Conservation (phyloP, 1,284 basidiomycete genomes). For the Lignosus rhinocerotis region DNA sequence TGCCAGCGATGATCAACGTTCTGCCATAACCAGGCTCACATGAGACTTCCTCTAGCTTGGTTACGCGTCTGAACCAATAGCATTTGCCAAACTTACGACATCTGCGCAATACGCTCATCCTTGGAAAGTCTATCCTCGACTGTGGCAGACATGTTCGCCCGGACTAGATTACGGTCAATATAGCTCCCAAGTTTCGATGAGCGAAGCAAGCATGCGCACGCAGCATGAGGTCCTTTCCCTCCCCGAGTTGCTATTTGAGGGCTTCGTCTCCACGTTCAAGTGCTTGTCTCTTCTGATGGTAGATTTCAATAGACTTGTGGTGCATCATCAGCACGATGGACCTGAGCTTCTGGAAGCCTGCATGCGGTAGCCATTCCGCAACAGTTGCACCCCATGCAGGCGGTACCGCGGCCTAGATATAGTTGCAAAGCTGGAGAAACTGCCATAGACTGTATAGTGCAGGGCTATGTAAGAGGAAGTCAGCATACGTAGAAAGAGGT, state of each 20-base stretch:
- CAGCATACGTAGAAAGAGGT: not conserved
- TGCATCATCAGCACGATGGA: slow-evolving; percentile 18
- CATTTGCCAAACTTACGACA: slow-evolving; percentile 14
- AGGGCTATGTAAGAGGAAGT: not conserved
- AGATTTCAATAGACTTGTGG: slow-evolving; percentile 17
- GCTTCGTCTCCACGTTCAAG: slow-evolving; percentile 18
- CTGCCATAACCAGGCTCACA: not conserved
- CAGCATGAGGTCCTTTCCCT: slow-evolving; percentile 30
- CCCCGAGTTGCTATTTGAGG: slow-evolving; percentile 16
- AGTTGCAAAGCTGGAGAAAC: slow-evolving; percentile 11
- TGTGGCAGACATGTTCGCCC: slow-evolving; percentile 15
- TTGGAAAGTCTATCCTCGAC: slow-evolving; percentile 11
- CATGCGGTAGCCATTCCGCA: slow-evolving; percentile 7
- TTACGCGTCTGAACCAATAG: not conserved
- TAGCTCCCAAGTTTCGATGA: not conserved
- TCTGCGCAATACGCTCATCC: slow-evolving; percentile 17
- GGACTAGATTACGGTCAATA: not conserved
- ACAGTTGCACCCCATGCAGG: not conserved
- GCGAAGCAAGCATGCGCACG: not conserved
- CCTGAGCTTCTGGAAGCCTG: slow-evolving; percentile 12
- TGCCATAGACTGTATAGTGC: slow-evolving; percentile 1
- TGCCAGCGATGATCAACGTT: slow-evolving; percentile 14
- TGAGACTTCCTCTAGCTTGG: not conserved
- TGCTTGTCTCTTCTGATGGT: slow-evolving; percentile 21
- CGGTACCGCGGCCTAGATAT: slow-evolving; percentile 10